Evolutionary conservation across 495 filamentous ascomycete species (phyloP).

Genomic region (Cercophora scortea): DNA sequence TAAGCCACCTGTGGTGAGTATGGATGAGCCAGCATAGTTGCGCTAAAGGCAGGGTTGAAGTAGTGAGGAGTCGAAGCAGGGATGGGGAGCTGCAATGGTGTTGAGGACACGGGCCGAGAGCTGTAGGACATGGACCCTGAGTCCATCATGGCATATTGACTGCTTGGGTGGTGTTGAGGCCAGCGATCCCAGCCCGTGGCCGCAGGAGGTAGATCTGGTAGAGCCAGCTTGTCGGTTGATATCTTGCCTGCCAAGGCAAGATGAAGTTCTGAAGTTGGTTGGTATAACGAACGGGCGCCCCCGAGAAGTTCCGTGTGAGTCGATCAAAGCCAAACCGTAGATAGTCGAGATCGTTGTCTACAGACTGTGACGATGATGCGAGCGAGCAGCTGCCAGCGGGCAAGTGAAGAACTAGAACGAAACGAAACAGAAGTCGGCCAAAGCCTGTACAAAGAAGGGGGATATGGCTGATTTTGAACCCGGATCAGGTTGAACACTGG

Average conservation of each 20-base stretch:
- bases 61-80: slow-evolving; percentile 20
- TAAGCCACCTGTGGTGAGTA: slow-evolving; percentile 24
- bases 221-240: slow-evolving; percentile 25
- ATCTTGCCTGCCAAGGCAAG: slow-evolving; percentile 6
- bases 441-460: not conserved
- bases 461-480: not conserved
- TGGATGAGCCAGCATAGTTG: slow-evolving; percentile 25
- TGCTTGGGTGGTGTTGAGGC: slow-evolving; percentile 26
- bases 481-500: not conserved
- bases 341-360: not conserved
- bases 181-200: slow-evolving; percentile 33
- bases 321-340: not conserved
- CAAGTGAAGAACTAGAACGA: not conserved
- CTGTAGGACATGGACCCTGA: slow-evolving; percentile 27
- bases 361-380: not conserved
- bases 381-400: not conserved
- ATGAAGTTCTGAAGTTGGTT: not conserved
- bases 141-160: slow-evolving; percentile 32
- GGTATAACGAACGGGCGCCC: not conserved
- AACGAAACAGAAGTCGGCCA: not conserved
- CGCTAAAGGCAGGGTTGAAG: slow-evolving; percentile 25
- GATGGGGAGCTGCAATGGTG: slow-evolving; percentile 18
- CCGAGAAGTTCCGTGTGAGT: not conserved
- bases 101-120: slow-evolving; percentile 17
- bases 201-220: slow-evolving; percentile 25